These are phyloP conservation scores for Sclerotinia minor DNA, from an alignment of 2,329 filamentous ascomycete species.

Conservation along the genomic window DNA sequence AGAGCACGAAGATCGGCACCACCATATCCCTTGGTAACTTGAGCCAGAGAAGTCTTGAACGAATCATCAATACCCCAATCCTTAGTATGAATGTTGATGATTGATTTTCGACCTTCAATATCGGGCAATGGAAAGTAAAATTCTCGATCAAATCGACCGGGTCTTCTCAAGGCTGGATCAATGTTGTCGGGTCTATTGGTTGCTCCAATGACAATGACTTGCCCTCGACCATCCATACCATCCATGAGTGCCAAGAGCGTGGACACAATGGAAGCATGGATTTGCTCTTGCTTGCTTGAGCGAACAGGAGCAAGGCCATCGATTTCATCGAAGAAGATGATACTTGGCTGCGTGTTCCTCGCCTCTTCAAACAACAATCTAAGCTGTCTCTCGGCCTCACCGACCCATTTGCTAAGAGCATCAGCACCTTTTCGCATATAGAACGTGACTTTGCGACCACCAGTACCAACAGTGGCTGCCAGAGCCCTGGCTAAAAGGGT, in stretches of 20 bases:
- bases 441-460: slow-evolving; percentile 93
- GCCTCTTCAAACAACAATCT: slow-evolving; percentile 94
- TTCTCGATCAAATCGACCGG: slow-evolving; percentile 93
- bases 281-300: slow-evolving; percentile 98
- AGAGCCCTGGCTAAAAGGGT: slow-evolving; percentile 92
- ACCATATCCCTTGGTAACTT: slow-evolving; percentile 92
- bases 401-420: slow-evolving; percentile 97
- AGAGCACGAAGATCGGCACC: slow-evolving; percentile 92
- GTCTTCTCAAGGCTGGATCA: slow-evolving; percentile 89
- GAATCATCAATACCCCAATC: slow-evolving; percentile 80
- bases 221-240: slow-evolving; percentile 95
- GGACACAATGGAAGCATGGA: slow-evolving; percentile 95
- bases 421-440: slow-evolving; percentile 99
- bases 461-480: slow-evolving; percentile 84
- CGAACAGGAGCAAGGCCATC: slow-evolving; percentile 93
- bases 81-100: slow-evolving; percentile 92
- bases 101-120: slow-evolving; percentile 74
- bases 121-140: slow-evolving; percentile 97
- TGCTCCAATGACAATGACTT: slow-evolving; percentile 98
- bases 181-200: slow-evolving; percentile 97
- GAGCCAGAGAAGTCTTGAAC: slow-evolving; percentile 82
- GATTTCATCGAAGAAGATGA: slow-evolving; percentile 99
- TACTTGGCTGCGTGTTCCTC: slow-evolving; percentile 91
- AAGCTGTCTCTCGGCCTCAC: slow-evolving; percentile 93
- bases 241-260: slow-evolving; percentile 95